Evolutionary conservation across 495 filamentous ascomycete species (phyloP).

Genomic region (Annulohypoxylon moriforme): DNA sequence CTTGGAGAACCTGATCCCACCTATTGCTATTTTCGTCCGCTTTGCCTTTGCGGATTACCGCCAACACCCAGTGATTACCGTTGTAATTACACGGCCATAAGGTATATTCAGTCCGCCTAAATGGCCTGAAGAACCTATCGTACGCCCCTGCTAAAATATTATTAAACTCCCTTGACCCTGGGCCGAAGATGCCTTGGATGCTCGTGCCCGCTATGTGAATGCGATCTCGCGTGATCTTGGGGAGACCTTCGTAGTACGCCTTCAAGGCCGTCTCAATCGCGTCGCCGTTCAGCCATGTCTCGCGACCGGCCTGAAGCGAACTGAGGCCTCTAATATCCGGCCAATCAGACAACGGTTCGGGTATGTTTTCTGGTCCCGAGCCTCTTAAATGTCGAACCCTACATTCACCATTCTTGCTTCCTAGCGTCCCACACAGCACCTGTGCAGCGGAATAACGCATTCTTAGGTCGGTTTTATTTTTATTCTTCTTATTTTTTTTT

Average conservation of each 20-base stretch:
- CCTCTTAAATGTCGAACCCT: constrained; percentile 20
- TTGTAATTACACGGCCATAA: constrained; percentile 36
- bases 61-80: constrained; percentile 37
- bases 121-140: background rate
- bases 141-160: background rate
- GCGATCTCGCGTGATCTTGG: background rate
- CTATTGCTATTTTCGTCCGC: background rate
- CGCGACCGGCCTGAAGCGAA: constrained; percentile 32
- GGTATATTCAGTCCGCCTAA: constrained; percentile 29
- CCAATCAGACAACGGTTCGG: background rate
- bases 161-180: background rate
- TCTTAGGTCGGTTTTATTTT: background rate
- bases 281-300: constrained; percentile 23
- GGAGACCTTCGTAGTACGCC: constrained; percentile 19
- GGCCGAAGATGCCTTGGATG: constrained; percentile 18
- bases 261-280: constrained; percentile 37
- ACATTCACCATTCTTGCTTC: constrained; percentile 6
- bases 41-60: constrained; percentile 31
- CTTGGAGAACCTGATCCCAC: constrained; percentile 24
- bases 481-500: too few relatives aligned
- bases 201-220: constrained; percentile 18
- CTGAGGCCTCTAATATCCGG: constrained; percentile 40
- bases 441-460: constrained; percentile 13
- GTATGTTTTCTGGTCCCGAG: background rate
- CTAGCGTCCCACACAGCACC: constrained; percentile 11